Evolutionary conservation across 495 filamentous ascomycete genomes (phyloP).

Genomic region (Hypomontagnella submonticulosa): DNA sequence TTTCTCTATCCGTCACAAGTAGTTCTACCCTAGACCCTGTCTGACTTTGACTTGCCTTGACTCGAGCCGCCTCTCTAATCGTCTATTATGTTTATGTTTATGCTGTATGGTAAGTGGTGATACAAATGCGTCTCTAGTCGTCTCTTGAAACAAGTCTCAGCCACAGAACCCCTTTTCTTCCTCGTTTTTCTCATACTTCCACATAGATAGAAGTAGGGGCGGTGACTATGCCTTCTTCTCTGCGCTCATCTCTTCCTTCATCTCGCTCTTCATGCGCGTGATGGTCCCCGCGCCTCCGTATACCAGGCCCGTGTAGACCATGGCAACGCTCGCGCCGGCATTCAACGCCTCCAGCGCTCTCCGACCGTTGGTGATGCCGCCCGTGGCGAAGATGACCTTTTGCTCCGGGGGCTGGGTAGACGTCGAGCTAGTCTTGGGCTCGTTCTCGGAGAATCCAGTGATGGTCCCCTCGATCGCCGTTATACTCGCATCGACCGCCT

Average conservation of each 20-base stretch:
- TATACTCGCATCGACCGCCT: constrained; percentile 44
- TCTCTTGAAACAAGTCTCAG: constrained; percentile 9
- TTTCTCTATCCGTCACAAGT: constrained; percentile 13
- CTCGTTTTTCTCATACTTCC: not conserved
- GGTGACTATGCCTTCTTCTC: constrained; percentile 26
- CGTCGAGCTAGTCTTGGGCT: constrained; percentile 29
- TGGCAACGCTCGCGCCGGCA: constrained; percentile 86
- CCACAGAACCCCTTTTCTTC: constrained; percentile 5
- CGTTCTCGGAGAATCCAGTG: constrained; percentile 38
- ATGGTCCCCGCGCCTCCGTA: constrained; percentile 89
- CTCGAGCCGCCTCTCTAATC: constrained; percentile 30
- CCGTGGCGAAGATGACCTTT: constrained; percentile 92
- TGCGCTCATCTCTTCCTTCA: constrained; percentile 63
- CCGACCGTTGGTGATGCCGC: constrained; percentile 86
- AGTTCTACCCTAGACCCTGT: constrained; percentile 11
- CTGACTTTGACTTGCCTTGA: too few species aligned
- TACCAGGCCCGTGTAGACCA: constrained; percentile 82
- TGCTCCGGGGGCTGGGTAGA: constrained; percentile 46
- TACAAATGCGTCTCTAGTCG: constrained; percentile 19
- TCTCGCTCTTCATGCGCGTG: constrained; percentile 86
- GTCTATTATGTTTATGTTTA: constrained; percentile 31
- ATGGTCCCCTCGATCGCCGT: constrained; percentile 46
- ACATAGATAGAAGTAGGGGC: too few species aligned
- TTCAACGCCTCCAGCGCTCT: constrained; percentile 82
- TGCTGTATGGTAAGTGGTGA: constrained; percentile 24